Conservation (phyloP, 495 filamentous ascomycete species). For the Penicillium coffeae region DNA sequence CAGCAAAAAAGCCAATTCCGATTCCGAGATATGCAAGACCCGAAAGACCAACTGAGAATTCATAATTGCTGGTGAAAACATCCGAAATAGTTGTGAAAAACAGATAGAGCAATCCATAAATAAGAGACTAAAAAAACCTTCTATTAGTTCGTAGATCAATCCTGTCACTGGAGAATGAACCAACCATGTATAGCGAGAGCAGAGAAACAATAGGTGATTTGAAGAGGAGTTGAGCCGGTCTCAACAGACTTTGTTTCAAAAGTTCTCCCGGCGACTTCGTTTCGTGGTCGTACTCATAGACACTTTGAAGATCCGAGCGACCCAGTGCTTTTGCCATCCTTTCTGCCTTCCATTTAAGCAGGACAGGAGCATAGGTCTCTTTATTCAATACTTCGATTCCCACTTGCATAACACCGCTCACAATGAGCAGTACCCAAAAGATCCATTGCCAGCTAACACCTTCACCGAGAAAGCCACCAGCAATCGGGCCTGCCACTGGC, state of each 20-base stretch:
- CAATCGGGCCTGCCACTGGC: conserved; percentile 16
- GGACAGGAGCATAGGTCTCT: conserved; percentile 50
- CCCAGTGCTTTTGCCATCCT: conserved; percentile 30
- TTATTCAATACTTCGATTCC: conserved; percentile 46
- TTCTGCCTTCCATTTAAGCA: conserved; percentile 47
- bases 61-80: conserved; percentile 58
- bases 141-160: background rate
- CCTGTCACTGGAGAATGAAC: background rate
- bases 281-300: conserved; percentile 1
- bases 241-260: conserved; percentile 31
- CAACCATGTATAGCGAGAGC: conserved; percentile 52
- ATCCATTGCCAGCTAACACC: conserved; percentile 57
- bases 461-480: conserved; percentile 52
- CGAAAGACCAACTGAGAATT: conserved; percentile 49
- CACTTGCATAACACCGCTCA: conserved; percentile 33
- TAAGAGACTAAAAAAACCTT: conserved; percentile 26
- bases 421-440: conserved; percentile 57
- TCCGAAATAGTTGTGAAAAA: conserved; percentile 64
- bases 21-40: conserved; percentile 62
- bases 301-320: conserved; percentile 41
- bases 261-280: conserved; percentile 9
- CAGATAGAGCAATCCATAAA: conserved; percentile 65
- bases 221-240: conserved; percentile 42
- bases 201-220: conserved; percentile 50
- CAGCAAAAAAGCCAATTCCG: conserved; percentile 51